These are phyloP conservation scores for Chernovozyma sophiae-reginae DNA, from an alignment of 1,139 yeast species.

Conservation along the genomic window DNA sequence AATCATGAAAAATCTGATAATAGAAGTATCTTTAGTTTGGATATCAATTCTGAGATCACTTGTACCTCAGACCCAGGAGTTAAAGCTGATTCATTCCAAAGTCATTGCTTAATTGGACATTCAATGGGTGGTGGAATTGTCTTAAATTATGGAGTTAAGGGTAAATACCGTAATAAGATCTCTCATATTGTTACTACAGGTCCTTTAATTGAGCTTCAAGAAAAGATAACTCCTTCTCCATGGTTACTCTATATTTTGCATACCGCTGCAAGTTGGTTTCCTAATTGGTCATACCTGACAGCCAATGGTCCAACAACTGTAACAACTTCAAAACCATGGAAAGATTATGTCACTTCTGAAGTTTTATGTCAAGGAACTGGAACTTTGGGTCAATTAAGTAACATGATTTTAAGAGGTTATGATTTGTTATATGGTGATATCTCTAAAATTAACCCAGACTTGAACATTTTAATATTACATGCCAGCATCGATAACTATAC, in stretches of 20 bases:
- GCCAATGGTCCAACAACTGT: conserved; percentile 10
- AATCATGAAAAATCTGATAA: neutral
- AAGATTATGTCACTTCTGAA: conserved; percentile 15
- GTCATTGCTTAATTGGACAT: conserved; percentile 14
- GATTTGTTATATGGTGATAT: conserved; percentile 9
- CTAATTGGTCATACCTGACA: conserved; percentile 4
- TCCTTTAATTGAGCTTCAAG: conserved; percentile 15
- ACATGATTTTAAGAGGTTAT: conserved; percentile 17
- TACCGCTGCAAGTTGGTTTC: conserved; percentile 5
- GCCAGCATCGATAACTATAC: conserved; percentile 16
- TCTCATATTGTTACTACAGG: conserved; percentile 15
- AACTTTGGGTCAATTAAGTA: conserved; percentile 16
- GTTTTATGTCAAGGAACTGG: conserved; percentile 15
- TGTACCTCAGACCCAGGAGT: neutral
- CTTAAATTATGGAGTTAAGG: conserved; percentile 15
- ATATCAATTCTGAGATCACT: neutral
- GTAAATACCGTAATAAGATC: conserved; percentile 13
- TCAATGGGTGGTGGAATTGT: conserved; percentile 22
- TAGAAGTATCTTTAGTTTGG: no score
- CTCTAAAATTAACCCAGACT: conserved; percentile 8
- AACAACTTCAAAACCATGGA: conserved; percentile 17
- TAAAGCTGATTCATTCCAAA: conserved; percentile 3
- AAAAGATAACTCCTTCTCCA: conserved; percentile 11
- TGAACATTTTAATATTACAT: conserved; percentile 15
- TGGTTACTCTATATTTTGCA: conserved; percentile 14